These are phyloP conservation scores for Dendryphion nanum DNA, from an alignment of 2,329 filamentous ascomycete genomes.

Conservation along the genomic window DNA sequence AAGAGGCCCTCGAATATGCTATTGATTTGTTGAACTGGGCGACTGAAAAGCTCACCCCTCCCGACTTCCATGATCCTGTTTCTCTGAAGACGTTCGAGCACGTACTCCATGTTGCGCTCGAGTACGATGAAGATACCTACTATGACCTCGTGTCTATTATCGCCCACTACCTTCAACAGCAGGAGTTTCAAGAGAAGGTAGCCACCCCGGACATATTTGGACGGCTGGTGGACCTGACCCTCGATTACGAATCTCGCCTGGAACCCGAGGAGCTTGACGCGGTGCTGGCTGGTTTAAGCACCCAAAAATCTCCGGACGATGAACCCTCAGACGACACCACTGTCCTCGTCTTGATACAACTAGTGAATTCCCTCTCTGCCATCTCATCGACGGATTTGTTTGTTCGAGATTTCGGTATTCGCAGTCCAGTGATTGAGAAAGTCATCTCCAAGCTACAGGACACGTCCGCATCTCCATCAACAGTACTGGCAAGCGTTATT, in stretches of 20 bases:
- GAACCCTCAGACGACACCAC: constrained; percentile 21
- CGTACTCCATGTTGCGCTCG: constrained; percentile 24
- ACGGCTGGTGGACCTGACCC: constrained; percentile 27
- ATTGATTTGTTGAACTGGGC: constrained; percentile 35
- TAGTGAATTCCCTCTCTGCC: constrained; percentile 30
- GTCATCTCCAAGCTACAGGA: constrained; percentile 23
- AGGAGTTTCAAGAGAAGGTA: constrained; percentile 33
- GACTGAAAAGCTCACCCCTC: constrained; percentile 33
- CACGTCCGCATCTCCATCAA: constrained; percentile 20
- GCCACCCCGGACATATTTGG: constrained; percentile 27
- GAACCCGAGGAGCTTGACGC: constrained; percentile 22
- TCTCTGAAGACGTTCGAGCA: constrained; percentile 28
- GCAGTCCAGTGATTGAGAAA: constrained; percentile 26
- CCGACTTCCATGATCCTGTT: constrained; percentile 29
- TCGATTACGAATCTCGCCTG: constrained; percentile 31
- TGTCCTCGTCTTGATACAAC: constrained; percentile 28
- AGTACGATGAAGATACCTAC: constrained; percentile 36
- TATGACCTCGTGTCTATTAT: constrained; percentile 31
- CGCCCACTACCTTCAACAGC: constrained; percentile 35
- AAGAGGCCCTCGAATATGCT: constrained; percentile 33
- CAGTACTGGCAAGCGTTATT: constrained; percentile 36
- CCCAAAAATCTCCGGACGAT: constrained; percentile 23
- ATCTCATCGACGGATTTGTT: constrained; percentile 37
- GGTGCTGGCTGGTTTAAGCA: constrained; percentile 27
- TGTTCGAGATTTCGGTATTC: constrained; percentile 21